Evolutionary conservation across 768 basidiomycete species (phyloP), one percentile per base, ranked within the genome.

Genomic region (Cystobasidium onofrii): DNA sequence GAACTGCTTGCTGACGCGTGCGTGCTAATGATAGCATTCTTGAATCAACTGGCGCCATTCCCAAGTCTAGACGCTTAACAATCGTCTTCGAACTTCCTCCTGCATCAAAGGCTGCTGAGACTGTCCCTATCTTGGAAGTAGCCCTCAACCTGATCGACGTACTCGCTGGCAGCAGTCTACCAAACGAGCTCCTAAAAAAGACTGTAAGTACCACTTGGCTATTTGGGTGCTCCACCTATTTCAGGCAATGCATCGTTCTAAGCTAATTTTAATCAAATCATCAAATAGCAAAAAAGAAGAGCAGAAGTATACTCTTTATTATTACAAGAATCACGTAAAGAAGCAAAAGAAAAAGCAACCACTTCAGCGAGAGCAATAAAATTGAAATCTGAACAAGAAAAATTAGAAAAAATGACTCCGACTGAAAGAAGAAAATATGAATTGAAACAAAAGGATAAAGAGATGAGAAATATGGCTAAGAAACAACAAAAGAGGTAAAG

Each of bases 71-170:
- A 31, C 29, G 44, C 9, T 44, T 71, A 13, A 60, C 55, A 23
- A 12, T 71, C 54, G 44, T 46, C 23, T 25, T 71, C 13, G 43
- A 52, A 12, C 69, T 71, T 4, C 69, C 69, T 29, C 31, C 69
- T 33, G n/a, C n/a, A 12, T 27, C 50, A 2, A 52, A 46, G 13
- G 52, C 50, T 27, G 69, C 15, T 9, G 69, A 71, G 34, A 71
- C 54, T 7, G 20, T 15, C 4, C 69, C 69, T 55, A 33, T 71
- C 25, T 18, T 71, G 17, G 69, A 71, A 44, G 46, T 71, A 9
- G 69, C 69, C 61, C 34, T 71, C 69, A 71, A 71, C 34, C 54
- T 71, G 29, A 34, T 71, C 25, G 69, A 71, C 39, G 69, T 71
- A 36, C 29, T 71, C 6, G 31, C 29, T 13, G 44, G 44, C 9